A percentile compares a stretch with the other conserved stretches of the same genome.
Conservation (phyloP, 139 green algal genomes). For the Pseudopediastrum boryanum region DNA sequence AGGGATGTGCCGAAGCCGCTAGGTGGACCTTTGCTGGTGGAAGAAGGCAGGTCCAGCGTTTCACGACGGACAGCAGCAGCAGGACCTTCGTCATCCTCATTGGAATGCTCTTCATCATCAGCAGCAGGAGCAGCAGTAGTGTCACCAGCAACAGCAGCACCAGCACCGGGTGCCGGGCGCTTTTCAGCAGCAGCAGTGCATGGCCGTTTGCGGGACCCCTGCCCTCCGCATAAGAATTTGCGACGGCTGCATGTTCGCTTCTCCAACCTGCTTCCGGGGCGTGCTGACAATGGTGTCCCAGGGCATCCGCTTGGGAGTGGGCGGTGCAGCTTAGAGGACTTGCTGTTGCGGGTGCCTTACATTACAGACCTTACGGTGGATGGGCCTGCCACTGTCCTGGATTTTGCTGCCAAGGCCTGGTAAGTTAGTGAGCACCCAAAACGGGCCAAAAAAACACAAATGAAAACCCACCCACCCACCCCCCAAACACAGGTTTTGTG, state of each 20-base stretch:
- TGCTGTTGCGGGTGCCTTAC: slow-evolving; percentile 40
- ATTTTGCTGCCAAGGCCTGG: too few relatives aligned
- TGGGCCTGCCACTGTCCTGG: slow-evolving; percentile 39
- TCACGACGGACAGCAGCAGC: too few relatives aligned
- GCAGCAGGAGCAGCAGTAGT: not conserved
- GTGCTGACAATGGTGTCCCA: slow-evolving; percentile 20
- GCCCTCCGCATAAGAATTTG: not conserved
- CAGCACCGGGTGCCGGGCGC: not conserved
- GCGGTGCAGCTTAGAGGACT: slow-evolving; percentile 33
- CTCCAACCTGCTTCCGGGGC: slow-evolving; percentile 5
- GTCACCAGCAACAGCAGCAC: slow-evolving; percentile 2
- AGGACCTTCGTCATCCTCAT: too few relatives aligned
- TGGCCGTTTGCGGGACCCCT: not conserved
- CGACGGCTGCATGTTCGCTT: slow-evolving; percentile 25
- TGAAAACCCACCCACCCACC: too few relatives aligned
- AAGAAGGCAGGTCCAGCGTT: too few relatives aligned
- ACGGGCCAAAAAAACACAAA: too few relatives aligned
- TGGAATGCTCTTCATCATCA: not conserved
- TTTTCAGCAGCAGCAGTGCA: not conserved
- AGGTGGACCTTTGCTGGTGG: too few relatives aligned
- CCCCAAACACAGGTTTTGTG: too few relatives aligned
- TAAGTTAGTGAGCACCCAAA: too few relatives aligned
- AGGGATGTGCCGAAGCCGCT: too few relatives aligned
- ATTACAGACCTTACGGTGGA: slow-evolving; percentile 58
- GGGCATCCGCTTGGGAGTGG: slow-evolving; percentile 39